Base-by-base conservation (phyloP, 2,329 filamentous ascomycete genomes). In the Alternaria arborescens region DNA sequence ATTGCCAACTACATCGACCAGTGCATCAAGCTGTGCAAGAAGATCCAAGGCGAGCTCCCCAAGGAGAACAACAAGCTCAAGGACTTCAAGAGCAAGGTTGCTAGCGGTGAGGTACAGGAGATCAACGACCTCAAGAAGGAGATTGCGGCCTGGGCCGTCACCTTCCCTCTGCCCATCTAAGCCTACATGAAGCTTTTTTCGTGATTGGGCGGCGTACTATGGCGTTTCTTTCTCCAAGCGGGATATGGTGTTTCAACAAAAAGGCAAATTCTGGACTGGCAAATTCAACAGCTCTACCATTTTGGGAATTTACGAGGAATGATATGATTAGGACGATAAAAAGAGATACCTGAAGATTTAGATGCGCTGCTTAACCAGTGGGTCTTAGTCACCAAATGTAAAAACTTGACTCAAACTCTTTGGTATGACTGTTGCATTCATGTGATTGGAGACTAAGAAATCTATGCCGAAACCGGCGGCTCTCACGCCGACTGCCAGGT, bases 21-120 rank as follows among this genome's bases (percentile, higher is more conserved):
- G 76, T 87, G 89, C 80, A 91, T 98, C 86, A 92, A 92, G 84
- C 87, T 98, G 77, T 92, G 90, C 87, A 93, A 93, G 87, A 89
- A 94, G 77, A 86, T 97, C 73, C 95, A 98, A 85, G 85, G 79
- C 61, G 84, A 86, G 67, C 88, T 98, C 24, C 94, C 95, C 80
- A 97, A 97, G 89, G 91, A 95, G 82, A 93, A 92, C 76, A 99
- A 98, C 89, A 97, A 96, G 89, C 92, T 97, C 81, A 98, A 98
- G 89, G 95, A 99, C 86, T 98, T 99, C 91, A 96, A 94, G 87
- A 89, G 88, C 79, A 94, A 93, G 87, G 92, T 97, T 64, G 88
- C 91, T 60, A 83, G 86, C 70, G 94, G 93, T 67, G 87, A 90
- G 76, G 86, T 97, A 50, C 82, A 87, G 63, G 91, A 94, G 85